Conservation (phyloP, 1,284 basidiomycete genomes). For the Marasmius tenuissimus region DNA sequence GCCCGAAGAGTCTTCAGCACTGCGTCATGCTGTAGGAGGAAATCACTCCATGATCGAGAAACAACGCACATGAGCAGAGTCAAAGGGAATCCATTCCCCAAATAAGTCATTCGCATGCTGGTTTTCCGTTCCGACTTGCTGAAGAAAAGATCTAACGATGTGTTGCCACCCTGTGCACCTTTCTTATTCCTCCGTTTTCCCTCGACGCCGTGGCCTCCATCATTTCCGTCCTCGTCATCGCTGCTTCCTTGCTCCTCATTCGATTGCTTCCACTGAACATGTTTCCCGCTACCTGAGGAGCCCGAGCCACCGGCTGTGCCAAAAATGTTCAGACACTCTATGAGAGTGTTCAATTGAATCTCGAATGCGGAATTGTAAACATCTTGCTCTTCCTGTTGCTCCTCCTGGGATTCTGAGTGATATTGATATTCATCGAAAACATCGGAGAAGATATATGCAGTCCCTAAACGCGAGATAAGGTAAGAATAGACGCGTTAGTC, state of each 20-base stretch:
- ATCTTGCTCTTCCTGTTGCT: slow-evolving; percentile 17
- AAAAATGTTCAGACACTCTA: slow-evolving; percentile 92
- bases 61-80: slow-evolving; percentile 74
- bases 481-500: not conserved
- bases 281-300: slow-evolving; percentile 49
- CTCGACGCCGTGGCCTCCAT: slow-evolving; percentile 15
- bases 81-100: slow-evolving; percentile 78
- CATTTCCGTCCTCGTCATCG: slow-evolving; percentile 26
- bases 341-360: slow-evolving; percentile 76
- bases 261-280: slow-evolving; percentile 45
- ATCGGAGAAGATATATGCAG: slow-evolving; percentile 80
- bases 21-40: slow-evolving; percentile 30
- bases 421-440: slow-evolving; percentile 81
- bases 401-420: slow-evolving; percentile 36
- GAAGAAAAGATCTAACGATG: slow-evolving; percentile 53
- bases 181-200: slow-evolving; percentile 1
- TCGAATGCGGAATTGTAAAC: slow-evolving; percentile 63
- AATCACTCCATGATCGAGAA: slow-evolving; percentile 2
- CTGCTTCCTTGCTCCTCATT: slow-evolving; percentile 31
- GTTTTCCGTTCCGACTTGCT: slow-evolving; percentile 63
- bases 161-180: slow-evolving; percentile 16
- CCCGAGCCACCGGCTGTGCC: slow-evolving; percentile 66
- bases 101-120: slow-evolving; percentile 84
- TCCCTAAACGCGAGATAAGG: slow-evolving; percentile 46
- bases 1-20: slow-evolving; percentile 80